Conservation (phyloP, 257 asterid genomes). For the Solanum arcanum region DNA sequence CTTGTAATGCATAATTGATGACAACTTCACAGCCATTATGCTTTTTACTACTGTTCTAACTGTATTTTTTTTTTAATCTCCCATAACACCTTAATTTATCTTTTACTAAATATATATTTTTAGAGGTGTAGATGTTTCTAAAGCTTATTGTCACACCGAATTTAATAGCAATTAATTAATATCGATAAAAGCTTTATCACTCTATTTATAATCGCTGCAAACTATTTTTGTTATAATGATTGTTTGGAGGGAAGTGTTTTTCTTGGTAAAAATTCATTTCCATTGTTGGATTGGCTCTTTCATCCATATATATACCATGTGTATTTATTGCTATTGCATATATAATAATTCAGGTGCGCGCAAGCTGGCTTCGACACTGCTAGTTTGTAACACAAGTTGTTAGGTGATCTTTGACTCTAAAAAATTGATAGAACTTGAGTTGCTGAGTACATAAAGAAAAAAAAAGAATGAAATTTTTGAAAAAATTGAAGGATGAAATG, state of each 20-base stretch:
- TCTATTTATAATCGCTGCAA: too few species aligned
- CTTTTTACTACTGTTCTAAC: too few species aligned
- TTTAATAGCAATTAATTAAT: too few species aligned
- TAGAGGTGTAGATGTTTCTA: neutral
- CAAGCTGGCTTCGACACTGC: neutral
- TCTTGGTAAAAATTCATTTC: neutral
- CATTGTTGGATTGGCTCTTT: neutral
- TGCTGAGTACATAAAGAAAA: neutral
- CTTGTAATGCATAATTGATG: too few species aligned
- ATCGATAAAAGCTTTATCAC: fast-evolving
- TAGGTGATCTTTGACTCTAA: neutral
- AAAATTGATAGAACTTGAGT: neutral
- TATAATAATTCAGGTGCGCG: neutral
- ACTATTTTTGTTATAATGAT: too few species aligned
- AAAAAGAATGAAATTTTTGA: slow-evolving; percentile 33
- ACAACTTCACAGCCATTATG: too few species aligned
- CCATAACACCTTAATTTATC: too few species aligned
- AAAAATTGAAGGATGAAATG: slow-evolving; percentile 31
- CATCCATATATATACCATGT: neutral
- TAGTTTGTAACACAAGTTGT: neutral
- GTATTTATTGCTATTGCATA: neutral
- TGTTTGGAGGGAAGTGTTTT: neutral
- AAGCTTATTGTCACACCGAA: fast-evolving
- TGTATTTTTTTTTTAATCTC: too few species aligned
- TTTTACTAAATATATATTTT: too few species aligned